A percentile compares a stretch with the other conserved stretches of the same genome.
These are phyloP conservation scores for Epichloe glyceriae DNA, from an alignment of 2,329 filamentous ascomycete genomes.

Conservation along the genomic window DNA sequence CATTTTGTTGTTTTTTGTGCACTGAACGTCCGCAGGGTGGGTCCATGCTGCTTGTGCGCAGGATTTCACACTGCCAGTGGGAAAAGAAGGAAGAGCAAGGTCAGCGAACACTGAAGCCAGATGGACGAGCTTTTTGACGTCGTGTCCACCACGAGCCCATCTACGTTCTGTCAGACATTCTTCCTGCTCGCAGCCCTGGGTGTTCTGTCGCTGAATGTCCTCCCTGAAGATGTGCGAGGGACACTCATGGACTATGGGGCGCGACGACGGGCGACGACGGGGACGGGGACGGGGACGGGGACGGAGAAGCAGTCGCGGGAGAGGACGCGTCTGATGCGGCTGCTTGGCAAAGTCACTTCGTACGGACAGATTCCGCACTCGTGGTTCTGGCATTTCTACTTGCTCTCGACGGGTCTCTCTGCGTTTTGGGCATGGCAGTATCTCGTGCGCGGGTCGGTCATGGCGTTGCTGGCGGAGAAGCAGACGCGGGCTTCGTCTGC, in stretches of 20 bases:
- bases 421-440: constrained; percentile 63
- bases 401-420: constrained; percentile 55
- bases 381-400: constrained; percentile 86
- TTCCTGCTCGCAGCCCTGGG: constrained; percentile 29
- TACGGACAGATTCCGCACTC: constrained; percentile 60
- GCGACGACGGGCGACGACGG: constrained; percentile 16
- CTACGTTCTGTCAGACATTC: constrained; percentile 23
- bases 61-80: no score
- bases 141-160: constrained; percentile 3
- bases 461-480: constrained; percentile 33
- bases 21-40: no score
- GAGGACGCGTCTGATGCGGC: neutral
- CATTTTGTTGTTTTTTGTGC: no score
- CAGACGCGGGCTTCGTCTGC: constrained; percentile 11
- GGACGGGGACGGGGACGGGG: no score
- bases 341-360: constrained; percentile 14
- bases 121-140: neutral
- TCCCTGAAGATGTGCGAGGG: constrained; percentile 31
- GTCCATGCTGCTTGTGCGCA: no score
- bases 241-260: constrained; percentile 40
- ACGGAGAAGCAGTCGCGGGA: neutral
- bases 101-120: neutral
- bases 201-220: constrained; percentile 28
- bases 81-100: no score
- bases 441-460: constrained; percentile 35